These are phyloP conservation scores for Lepidium didymum DNA, from an alignment of 345 rosid genomes.

Conservation along the genomic window DNA sequence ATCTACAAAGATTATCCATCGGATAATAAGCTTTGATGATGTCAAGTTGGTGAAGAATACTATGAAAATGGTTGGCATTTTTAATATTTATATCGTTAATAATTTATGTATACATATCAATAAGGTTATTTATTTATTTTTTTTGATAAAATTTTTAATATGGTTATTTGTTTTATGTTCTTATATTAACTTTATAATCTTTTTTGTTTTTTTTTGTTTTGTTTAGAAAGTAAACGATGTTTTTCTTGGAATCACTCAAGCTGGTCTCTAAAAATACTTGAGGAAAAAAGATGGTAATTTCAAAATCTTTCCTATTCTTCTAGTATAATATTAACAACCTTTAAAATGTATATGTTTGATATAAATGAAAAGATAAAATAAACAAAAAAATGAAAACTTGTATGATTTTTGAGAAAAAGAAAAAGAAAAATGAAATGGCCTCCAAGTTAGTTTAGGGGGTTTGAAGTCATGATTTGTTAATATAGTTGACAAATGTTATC, in stretches of 20 bases:
- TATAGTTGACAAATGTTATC: too few relatives aligned
- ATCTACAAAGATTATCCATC: slow-evolving; percentile 35
- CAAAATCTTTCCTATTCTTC: background rate
- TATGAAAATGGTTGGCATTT: slow-evolving; percentile 5
- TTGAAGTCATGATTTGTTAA: too few relatives aligned
- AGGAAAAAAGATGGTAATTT: slow-evolving; percentile 39
- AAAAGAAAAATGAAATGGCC: background rate
- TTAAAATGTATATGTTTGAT: background rate
- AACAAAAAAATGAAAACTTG: background rate
- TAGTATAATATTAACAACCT: too few relatives aligned
- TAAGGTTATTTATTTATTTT: too few relatives aligned
- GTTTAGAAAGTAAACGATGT: slow-evolving; percentile 64
- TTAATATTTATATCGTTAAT: too few relatives aligned
- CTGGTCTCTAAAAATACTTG: slow-evolving; percentile 52
- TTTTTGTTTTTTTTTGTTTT: background rate
- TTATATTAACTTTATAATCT: background rate
- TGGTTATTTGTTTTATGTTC: background rate
- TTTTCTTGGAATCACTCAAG: slow-evolving; percentile 53
- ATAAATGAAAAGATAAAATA: background rate
- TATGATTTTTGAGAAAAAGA: too few relatives aligned
- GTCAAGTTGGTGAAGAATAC: slow-evolving; percentile 33
- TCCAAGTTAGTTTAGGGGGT: too few relatives aligned
- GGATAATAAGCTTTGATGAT: slow-evolving; percentile 41
- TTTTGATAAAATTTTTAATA: too few relatives aligned
- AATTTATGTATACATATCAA: too few relatives aligned